These are phyloP conservation scores for Ocimum tenuiflorum DNA, from an alignment of 257 asterid genomes.

Conservation along the genomic window DNA sequence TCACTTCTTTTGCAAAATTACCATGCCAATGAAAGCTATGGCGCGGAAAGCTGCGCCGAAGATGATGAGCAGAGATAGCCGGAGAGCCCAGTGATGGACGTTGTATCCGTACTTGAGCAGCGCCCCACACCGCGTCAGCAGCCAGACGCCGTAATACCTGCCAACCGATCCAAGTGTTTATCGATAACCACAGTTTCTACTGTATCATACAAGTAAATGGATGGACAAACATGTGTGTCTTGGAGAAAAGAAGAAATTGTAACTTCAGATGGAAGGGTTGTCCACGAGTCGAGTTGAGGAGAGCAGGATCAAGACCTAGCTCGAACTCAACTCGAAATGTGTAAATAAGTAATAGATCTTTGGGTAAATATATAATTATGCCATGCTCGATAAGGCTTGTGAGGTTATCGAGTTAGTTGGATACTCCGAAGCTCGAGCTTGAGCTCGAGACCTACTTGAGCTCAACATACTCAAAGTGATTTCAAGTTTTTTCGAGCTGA, in stretches of 20 bases:
- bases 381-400: too few species aligned
- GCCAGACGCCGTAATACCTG: conserved; percentile 92
- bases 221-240: neutral
- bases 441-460: too few species aligned
- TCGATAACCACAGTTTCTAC: neutral
- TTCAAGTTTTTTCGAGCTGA: too few species aligned
- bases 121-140: conserved; percentile 79
- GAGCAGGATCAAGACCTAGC: too few species aligned
- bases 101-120: conserved; percentile 52
- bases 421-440: too few species aligned
- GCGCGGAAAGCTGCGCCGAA: conserved; percentile 53
- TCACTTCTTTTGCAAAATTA: conserved; percentile 66
- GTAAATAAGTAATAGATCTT: too few species aligned
- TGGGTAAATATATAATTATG: too few species aligned
- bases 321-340: too few species aligned
- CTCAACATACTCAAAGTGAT: too few species aligned
- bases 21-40: conserved; percentile 73
- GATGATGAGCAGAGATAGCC: conserved; percentile 44
- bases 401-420: too few species aligned
- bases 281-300: too few species aligned
- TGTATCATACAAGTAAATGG: neutral
- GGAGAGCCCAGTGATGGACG: conserved; percentile 59
- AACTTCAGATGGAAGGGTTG: too few species aligned
- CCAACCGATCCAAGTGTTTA: conserved; percentile 2
- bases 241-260: neutral